Base-by-base conservation (phyloP, 331 rosid genomes). In the Pyrus hybrid region DNA sequence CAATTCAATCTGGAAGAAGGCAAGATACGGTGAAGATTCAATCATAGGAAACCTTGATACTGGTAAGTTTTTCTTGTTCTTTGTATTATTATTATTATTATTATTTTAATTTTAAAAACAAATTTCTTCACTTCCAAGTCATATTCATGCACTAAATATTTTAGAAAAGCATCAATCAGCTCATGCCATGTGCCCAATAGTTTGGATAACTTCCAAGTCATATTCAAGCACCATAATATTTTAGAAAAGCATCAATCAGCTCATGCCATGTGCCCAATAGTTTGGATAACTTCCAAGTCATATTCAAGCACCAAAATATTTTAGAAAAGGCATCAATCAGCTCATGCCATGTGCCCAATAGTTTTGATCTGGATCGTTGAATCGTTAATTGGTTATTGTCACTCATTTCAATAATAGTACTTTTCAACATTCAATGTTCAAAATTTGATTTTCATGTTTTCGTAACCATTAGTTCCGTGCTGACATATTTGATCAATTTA, bases 21-120 rank as follows among this genome's bases (percentile, higher is more conserved):
- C 96, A 25, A 88, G 88, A 81, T 93, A 82, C 79, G 98, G 98
- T 64, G 90, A 88, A 77, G 88, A 79, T 64, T 83, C 90, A 30
- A 89, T 91, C 10, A 88, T 93, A 8, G 98, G 88, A 58, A 93
- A 91, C 78, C 96, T 93, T 13, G 97, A 93, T 54, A 84, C 96
- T 0, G 98, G 98, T 86, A 13, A 76, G 80, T 74, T 32, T 56
- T 74, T 58, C 69, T 69, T 79, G 45, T 29, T 77, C 11, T 62
- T 4, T 0, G 13, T 67, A 11, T 35, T 0, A 4, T 0, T 21
- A n/a, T 9, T 8, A 7, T 53, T 25, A 77, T 41, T 56, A 1
- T 6, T 0, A 13, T 30, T 7, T 9, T 9, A 51, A 75, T 18
- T 21, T 71, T 45, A 29, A 12, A 22, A 26, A 56, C 7, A 13